phyloP scores from a whole-genome alignment of 768 basidiomycete genomes.

The Sporobolomyces phaffii region DNA sequence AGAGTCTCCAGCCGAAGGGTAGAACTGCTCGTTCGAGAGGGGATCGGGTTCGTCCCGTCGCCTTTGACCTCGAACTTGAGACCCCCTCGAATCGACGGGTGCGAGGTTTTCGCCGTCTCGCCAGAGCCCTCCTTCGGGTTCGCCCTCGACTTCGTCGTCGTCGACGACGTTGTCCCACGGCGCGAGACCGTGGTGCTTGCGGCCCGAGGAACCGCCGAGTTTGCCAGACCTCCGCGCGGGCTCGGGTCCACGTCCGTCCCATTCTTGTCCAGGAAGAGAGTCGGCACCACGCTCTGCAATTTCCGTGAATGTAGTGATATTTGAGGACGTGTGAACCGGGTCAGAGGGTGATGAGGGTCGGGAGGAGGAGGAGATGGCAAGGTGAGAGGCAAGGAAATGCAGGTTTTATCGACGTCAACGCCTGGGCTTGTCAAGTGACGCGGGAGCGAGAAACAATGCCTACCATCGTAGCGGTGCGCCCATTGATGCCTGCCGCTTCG shows the following conservation, averaged over 20 bases:
- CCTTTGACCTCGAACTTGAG: not conserved
- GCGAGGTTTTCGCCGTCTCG: slow-evolving; percentile 4
- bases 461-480: slow-evolving; percentile 42
- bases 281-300: slow-evolving; percentile 13
- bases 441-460: not conserved
- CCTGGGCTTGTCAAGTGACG: not conserved
- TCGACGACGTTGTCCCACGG: slow-evolving; percentile 34
- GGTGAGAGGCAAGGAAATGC: not conserved
- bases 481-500: slow-evolving; percentile 40
- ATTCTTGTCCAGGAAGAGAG: slow-evolving; percentile 4
- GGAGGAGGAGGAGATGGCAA: not conserved
- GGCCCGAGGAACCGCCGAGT: not conserved
- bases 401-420: not conserved
- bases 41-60: slow-evolving; percentile 11
- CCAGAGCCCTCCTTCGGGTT: slow-evolving; percentile 12
- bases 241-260: slow-evolving; percentile 37
- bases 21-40: slow-evolving; percentile 33
- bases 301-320: not conserved
- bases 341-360: too few relatives aligned
- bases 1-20: slow-evolving; percentile 15
- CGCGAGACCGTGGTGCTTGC: slow-evolving; percentile 22
- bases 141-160: slow-evolving; percentile 32
- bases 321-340: not conserved
- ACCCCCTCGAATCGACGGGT: not conserved
- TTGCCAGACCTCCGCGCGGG: slow-evolving; percentile 5